phyloP scores from a whole-genome alignment of 2,329 filamentous ascomycete genomes.

The Penicillium sp. region DNA sequence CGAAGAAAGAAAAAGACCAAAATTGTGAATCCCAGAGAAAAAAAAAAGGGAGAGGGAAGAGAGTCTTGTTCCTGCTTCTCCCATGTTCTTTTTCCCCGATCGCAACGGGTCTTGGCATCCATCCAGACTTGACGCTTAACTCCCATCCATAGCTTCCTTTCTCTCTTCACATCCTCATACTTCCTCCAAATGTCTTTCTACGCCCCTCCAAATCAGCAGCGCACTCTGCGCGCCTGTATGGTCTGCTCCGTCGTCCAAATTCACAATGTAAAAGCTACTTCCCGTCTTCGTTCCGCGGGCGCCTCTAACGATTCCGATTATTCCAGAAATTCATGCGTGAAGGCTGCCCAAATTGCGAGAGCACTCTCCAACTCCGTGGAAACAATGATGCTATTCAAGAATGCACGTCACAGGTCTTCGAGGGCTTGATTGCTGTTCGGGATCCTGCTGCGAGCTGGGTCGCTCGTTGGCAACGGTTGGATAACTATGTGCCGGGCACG shows the following conservation, averaged over 20 bases:
- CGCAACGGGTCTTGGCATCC: slow-evolving; percentile 30
- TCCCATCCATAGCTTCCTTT: slow-evolving; percentile 7
- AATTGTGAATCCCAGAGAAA: slow-evolving; percentile 4
- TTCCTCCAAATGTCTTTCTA: slow-evolving; percentile 53
- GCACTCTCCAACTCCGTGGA: slow-evolving; percentile 78
- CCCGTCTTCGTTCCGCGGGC: slow-evolving; percentile 1
- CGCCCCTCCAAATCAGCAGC: slow-evolving; percentile 71
- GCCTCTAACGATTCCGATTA: neutral
- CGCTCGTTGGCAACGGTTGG: slow-evolving; percentile 90
- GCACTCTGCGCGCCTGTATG: slow-evolving; percentile 94
- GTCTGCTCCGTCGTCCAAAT: slow-evolving; percentile 94
- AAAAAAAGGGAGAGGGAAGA: slow-evolving; percentile 1
- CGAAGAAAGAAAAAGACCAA: neutral
- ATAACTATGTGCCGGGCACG: slow-evolving; percentile 81
- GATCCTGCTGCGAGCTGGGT: slow-evolving; percentile 89
- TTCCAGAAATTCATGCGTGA: slow-evolving; percentile 74
- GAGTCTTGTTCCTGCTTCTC: slow-evolving; percentile 18
- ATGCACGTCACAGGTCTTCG: slow-evolving; percentile 94
- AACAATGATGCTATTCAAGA: slow-evolving; percentile 79
- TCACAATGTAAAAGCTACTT: slow-evolving; percentile 56
- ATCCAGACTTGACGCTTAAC: slow-evolving; percentile 24
- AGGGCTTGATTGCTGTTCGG: slow-evolving; percentile 81
- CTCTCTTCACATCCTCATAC: slow-evolving; percentile 1
- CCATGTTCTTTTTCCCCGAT: slow-evolving; percentile 21
- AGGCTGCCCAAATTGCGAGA: slow-evolving; percentile 96